These are phyloP conservation scores for Pseudonitzschia multistriata DNA, from an alignment of 108 stramenopile genomes.

Conservation along the genomic window DNA sequence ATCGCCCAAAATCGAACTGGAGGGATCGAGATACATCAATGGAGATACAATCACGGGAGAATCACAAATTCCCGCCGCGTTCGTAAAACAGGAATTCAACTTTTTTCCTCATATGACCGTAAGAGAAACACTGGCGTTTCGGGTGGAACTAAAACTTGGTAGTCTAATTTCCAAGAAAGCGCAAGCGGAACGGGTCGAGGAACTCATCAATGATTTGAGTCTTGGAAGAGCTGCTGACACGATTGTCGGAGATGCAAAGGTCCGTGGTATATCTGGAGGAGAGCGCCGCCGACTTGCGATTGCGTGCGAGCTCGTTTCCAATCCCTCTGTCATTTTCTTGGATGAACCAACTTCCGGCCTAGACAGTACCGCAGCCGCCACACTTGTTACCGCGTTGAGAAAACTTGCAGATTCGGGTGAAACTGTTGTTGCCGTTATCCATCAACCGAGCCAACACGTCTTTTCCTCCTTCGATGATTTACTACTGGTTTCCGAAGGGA, in stretches of 20 bases:
- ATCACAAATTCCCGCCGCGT: conserved; percentile 62
- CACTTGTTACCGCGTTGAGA: conserved; percentile 65
- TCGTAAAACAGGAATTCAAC: conserved; percentile 76
- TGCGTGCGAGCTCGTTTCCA: conserved; percentile 83
- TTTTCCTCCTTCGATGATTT: conserved; percentile 86
- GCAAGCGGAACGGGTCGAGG: conserved; percentile 55
- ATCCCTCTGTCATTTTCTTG: conserved; percentile 72
- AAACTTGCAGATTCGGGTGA: conserved; percentile 76
- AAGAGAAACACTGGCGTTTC: conserved; percentile 74
- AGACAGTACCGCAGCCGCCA: conserved; percentile 73
- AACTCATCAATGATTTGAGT: conserved; percentile 64
- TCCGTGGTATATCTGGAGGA: conserved; percentile 84
- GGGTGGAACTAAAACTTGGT: conserved; percentile 82
- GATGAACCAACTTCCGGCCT: conserved; percentile 81
- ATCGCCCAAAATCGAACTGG: conserved; percentile 50
- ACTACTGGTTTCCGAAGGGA: conserved; percentile 79
- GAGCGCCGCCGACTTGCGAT: conserved; percentile 84
- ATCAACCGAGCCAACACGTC: conserved; percentile 83
- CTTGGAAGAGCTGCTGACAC: conserved; percentile 78
- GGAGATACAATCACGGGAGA: conserved; percentile 56
- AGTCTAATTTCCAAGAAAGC: conserved; percentile 50
- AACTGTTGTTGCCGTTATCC: conserved; percentile 85
- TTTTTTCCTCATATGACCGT: conserved; percentile 91
- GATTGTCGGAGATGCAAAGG: conserved; percentile 76
- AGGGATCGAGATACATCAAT: conserved; percentile 72